These are phyloP conservation scores for Colletotrichum viniferum DNA, from an alignment of 2,329 filamentous ascomycete genomes.

Conservation along the genomic window DNA sequence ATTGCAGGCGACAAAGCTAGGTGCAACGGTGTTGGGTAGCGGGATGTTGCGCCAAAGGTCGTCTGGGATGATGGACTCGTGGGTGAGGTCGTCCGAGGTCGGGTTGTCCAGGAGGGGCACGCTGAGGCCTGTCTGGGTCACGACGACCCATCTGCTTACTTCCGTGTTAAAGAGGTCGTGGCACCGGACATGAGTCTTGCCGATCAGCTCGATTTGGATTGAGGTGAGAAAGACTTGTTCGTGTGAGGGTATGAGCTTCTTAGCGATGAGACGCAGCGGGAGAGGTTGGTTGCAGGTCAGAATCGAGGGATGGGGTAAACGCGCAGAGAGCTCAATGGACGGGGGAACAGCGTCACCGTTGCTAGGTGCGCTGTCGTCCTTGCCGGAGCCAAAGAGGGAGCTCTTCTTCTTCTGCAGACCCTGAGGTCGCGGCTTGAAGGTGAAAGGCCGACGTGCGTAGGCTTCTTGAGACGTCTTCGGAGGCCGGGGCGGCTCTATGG, in stretches of 20 bases:
- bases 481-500: conserved; percentile 85
- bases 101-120: conserved; percentile 67
- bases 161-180: conserved; percentile 77
- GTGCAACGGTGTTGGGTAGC: conserved; percentile 85
- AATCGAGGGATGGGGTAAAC: conserved; percentile 85
- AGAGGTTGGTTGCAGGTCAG: conserved; percentile 88
- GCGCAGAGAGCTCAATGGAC: conserved; percentile 76
- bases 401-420: conserved; percentile 54
- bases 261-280: conserved; percentile 79
- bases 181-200: conserved; percentile 78
- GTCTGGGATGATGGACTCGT: conserved; percentile 72
- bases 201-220: conserved; percentile 81
- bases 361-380: conserved; percentile 22
- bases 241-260: conserved; percentile 71
- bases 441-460: conserved; percentile 77
- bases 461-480: conserved; percentile 73
- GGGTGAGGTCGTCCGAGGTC: conserved; percentile 61
- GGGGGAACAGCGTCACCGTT: conserved; percentile 51
- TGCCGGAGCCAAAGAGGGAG: conserved; percentile 59
- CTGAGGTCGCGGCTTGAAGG: conserved; percentile 51
- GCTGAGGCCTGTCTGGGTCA: conserved; percentile 72
- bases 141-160: conserved; percentile 75
- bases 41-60: conserved; percentile 73
- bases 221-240: conserved; percentile 78
- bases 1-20: conserved; percentile 89